Evolutionary conservation across 2,329 filamentous ascomycete genomes (phyloP).

Genomic region (Penicillium psychrosexuale): DNA sequence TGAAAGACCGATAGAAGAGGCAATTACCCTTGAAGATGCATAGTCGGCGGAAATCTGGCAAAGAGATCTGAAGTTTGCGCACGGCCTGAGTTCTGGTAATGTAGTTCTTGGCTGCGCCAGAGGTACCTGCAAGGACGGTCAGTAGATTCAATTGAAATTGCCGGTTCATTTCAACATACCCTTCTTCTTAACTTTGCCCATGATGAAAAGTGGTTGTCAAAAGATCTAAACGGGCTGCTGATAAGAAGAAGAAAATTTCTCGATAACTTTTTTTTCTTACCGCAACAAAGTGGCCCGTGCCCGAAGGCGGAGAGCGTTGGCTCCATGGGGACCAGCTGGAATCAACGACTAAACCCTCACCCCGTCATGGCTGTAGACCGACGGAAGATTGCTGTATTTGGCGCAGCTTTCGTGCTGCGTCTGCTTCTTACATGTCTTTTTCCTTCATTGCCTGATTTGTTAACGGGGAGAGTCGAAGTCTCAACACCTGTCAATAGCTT

Average conservation of each 20-base stretch:
- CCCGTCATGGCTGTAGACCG: slow-evolving; percentile 52
- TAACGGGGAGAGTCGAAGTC: slow-evolving; percentile 90
- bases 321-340: slow-evolving; percentile 10
- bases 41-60: slow-evolving; percentile 94
- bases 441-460: slow-evolving; percentile 75
- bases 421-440: slow-evolving; percentile 77
- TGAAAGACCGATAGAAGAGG: neutral
- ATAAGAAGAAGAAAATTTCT: slow-evolving; percentile 40
- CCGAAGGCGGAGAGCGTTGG: slow-evolving; percentile 20
- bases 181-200: slow-evolving; percentile 88
- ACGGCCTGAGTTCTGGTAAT: slow-evolving; percentile 96
- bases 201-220: slow-evolving; percentile 33
- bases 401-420: slow-evolving; percentile 71
- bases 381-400: slow-evolving; percentile 67
- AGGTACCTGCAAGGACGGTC: slow-evolving; percentile 55
- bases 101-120: slow-evolving; percentile 96
- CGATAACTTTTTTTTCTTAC: slow-evolving; percentile 36
- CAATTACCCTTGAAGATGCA: slow-evolving; percentile 90
- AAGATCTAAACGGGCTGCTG: slow-evolving; percentile 26
- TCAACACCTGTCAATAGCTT: slow-evolving; percentile 97
- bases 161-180: slow-evolving; percentile 47
- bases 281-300: slow-evolving; percentile 32
- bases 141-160: slow-evolving; percentile 11
- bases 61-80: slow-evolving; percentile 93
- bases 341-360: slow-evolving; percentile 7